Evolutionary conservation across 768 basidiomycete genomes (phyloP), one percentile per base, ranked within the genome.

Genomic region (Leccinellum luteum): DNA sequence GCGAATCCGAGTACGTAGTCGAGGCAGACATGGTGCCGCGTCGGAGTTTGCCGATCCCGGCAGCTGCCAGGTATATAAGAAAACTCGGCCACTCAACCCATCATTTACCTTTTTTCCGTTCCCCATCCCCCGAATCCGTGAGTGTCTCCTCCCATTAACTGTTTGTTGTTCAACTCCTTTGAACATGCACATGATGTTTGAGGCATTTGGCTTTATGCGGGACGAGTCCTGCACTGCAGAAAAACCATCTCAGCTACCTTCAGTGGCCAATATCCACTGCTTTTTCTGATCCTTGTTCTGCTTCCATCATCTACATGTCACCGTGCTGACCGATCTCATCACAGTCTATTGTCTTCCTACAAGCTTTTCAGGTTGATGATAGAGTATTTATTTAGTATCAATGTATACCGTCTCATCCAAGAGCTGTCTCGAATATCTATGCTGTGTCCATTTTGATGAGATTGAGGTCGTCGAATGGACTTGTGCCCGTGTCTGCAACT

Each of bases 141-240:
- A 43, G 41, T 38, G 73, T 79, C 60, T 70, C 58, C 6, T 28
- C 13, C 51, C 38, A n/a, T n/a, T n/a, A n/a, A n/a, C n/a, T n/a
- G n/a, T n/a, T n/a, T n/a, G n/a, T n/a, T n/a, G 3, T 53, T 23
- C 57, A 81, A 83, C 83, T 23, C 0, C 32, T n/a, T 57, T 28
- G 9, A 2, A 12, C 23, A 43, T 7, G 19, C 51, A 54, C 61
- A 84, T 86, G 89, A 90, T 90, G 88, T 85, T 89, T 89, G 89
- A 90, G 89, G 89, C 89, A 90, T 90, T 90, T 90, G 88, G 89
- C 89, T 90, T 90, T 89, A 90, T 64, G 87, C 83, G 76, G 81
- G 79, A 60, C 60, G 21, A 25, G 66, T 74, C 83, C 81, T 82
- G 85, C 86, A 78, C 73, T 90, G 89, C 85, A 88, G 89, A 91